Percentiles rank a stretch among this genome's conserved stretches.
These are phyloP conservation scores for Magnusiomyces sp. DNA, from an alignment of 1,139 yeast genomes.

Conservation along the genomic window DNA sequence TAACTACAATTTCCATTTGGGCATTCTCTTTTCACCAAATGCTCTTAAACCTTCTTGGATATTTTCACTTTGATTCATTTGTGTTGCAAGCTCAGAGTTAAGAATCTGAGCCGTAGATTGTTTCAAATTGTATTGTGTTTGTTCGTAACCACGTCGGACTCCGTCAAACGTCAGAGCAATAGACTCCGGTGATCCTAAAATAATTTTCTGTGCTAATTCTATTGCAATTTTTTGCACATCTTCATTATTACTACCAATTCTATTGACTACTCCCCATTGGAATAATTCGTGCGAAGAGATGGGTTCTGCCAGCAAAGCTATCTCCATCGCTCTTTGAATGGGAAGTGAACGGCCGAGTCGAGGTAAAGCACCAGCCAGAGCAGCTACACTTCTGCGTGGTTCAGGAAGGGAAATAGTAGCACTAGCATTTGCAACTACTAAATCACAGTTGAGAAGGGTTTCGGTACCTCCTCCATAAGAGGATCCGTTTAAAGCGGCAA, in stretches of 20 bases:
- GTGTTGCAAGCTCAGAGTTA: background rate
- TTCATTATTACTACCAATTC: conserved; percentile 20
- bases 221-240: conserved; percentile 25
- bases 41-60: conserved; percentile 42
- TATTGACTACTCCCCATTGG: conserved; percentile 28
- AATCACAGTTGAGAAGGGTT: conserved; percentile 27
- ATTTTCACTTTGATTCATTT: background rate
- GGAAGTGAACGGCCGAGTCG: conserved; percentile 25
- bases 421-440: conserved; percentile 25
- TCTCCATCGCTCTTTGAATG: conserved; percentile 26
- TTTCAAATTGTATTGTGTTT: conserved; percentile 16
- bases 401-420: conserved; percentile 28
- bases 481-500: conserved; percentile 29
- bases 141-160: conserved; percentile 24
- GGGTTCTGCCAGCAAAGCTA: conserved; percentile 28
- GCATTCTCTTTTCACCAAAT: conserved; percentile 40
- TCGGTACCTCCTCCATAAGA: conserved; percentile 31
- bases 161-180: conserved; percentile 23
- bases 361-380: conserved; percentile 30
- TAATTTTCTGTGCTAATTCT: conserved; percentile 22
- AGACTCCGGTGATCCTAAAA: conserved; percentile 27
- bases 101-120: conserved; percentile 4
- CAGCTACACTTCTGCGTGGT: conserved; percentile 28
- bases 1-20: conserved; percentile 31
- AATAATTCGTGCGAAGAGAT: conserved; percentile 24